Conservation (phyloP, 2,329 filamentous ascomycete genomes). For the Magnaporthiopsis poae region DNA sequence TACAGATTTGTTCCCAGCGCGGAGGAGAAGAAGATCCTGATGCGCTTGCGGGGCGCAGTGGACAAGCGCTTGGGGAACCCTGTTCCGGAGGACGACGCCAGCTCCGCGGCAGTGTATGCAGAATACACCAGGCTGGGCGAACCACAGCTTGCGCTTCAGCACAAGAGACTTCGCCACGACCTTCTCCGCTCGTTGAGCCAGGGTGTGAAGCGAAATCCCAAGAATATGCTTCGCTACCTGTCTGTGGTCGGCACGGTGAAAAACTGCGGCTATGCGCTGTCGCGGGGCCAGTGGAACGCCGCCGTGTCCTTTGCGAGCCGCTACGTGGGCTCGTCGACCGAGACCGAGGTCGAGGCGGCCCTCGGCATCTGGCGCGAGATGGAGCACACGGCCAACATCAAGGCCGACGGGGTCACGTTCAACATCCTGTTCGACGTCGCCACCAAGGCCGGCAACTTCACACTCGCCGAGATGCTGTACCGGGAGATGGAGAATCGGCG, state of each 20-base stretch:
- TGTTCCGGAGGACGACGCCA: constrained; percentile 20
- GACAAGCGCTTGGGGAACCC: constrained; percentile 32
- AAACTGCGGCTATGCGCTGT: constrained; percentile 58
- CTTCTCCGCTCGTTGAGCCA: constrained; percentile 60
- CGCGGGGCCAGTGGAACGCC: constrained; percentile 66
- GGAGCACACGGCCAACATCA: constrained; percentile 60
- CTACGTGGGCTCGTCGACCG: constrained; percentile 51
- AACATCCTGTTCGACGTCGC: constrained; percentile 87
- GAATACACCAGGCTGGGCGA: constrained; percentile 41
- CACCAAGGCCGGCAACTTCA: constrained; percentile 73
- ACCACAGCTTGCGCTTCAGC: constrained; percentile 18
- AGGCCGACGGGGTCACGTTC: constrained; percentile 71
- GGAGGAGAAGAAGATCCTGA: constrained; percentile 26
- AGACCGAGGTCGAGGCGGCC: constrained; percentile 54
- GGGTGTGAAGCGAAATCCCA: constrained; percentile 46
- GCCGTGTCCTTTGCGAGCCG: constrained; percentile 71
- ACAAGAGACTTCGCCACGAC: constrained; percentile 42
- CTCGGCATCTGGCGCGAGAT: constrained; percentile 80
- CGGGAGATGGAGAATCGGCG: constrained; percentile 67
- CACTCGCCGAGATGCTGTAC: constrained; percentile 74
- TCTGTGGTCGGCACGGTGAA: constrained; percentile 76
- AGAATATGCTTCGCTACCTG: constrained; percentile 72
- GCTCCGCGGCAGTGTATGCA: constrained; percentile 36
- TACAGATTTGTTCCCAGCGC: constrained; percentile 28
- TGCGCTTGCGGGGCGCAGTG: constrained; percentile 30